Conservation (phyloP, 257 asterid species). For the Solanum rostratum region DNA sequence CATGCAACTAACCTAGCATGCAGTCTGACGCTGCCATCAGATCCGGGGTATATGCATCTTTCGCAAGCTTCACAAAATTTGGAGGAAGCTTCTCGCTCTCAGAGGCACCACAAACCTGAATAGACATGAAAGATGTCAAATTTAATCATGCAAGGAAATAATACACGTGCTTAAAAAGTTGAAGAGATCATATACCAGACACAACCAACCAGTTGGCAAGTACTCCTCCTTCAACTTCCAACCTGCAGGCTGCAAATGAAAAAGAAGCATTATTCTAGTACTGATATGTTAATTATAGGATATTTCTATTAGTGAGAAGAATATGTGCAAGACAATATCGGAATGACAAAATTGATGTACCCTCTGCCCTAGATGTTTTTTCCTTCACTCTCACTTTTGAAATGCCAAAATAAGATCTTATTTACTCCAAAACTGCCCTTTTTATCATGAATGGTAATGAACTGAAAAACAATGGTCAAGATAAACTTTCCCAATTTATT, state of each 20-base stretch:
- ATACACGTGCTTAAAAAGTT: background rate
- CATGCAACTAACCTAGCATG: conserved; percentile 83
- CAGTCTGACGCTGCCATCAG: conserved; percentile 96
- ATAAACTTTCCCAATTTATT: background rate
- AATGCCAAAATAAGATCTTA: background rate
- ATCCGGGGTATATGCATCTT: conserved; percentile 92
- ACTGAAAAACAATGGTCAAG: background rate
- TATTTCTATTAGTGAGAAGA: background rate
- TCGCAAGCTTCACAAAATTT: conserved; percentile 74
- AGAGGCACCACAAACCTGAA: conserved; percentile 97
- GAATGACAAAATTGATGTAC: background rate
- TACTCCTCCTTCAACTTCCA: conserved; percentile 91
- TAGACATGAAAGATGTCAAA: background rate
- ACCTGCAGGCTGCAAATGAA: conserved; percentile 74
- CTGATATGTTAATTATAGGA: background rate
- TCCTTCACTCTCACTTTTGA: background rate
- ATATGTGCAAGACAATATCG: background rate
- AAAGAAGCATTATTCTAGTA: background rate
- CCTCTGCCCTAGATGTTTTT: background rate
- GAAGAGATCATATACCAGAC: conserved; percentile 63
- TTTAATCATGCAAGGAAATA: background rate
- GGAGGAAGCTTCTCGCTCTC: conserved; percentile 73
- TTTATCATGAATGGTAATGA: background rate
- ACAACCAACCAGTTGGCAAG: conserved; percentile 91
- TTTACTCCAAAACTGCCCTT: background rate